Conservation (phyloP, 2,329 filamentous ascomycete genomes). For the Sporothrix variecibatus region DNA sequence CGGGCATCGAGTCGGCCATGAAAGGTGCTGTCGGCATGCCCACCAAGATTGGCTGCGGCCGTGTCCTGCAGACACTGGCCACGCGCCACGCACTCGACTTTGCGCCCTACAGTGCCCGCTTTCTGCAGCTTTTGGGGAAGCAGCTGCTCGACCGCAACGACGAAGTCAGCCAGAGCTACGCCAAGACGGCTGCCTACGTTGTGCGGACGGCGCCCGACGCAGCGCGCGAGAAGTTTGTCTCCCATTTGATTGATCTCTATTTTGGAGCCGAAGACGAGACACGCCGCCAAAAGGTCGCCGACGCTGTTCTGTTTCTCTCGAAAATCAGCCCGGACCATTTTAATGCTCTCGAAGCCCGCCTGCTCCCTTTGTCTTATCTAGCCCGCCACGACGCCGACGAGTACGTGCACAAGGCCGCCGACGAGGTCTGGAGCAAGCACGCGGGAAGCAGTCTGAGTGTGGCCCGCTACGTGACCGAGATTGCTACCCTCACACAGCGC, state of each 20-base stretch:
- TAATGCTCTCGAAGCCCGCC: conserved; percentile 68
- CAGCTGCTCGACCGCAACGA: conserved; percentile 84
- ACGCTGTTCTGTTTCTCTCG: conserved; percentile 79
- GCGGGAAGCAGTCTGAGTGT: conserved; percentile 83
- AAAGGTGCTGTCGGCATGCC: conserved; percentile 87
- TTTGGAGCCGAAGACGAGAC: conserved; percentile 78
- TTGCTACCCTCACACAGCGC: conserved; percentile 65
- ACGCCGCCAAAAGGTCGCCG: conserved; percentile 73
- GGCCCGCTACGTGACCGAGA: conserved; percentile 81
- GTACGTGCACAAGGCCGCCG: conserved; percentile 76
- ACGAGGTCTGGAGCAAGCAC: conserved; percentile 86
- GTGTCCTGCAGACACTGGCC: conserved; percentile 80
- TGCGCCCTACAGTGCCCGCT: conserved; percentile 70
- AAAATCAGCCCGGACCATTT: conserved; percentile 91
- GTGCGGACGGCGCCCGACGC: conserved; percentile 60
- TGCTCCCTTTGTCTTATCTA: conserved; percentile 86
- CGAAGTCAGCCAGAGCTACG: conserved; percentile 87
- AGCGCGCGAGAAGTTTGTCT: conserved; percentile 53
- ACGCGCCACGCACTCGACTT: conserved; percentile 77
- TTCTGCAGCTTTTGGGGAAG: conserved; percentile 77
- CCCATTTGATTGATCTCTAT: conserved; percentile 67
- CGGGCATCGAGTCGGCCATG: conserved; percentile 74
- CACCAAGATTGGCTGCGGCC: conserved; percentile 87
- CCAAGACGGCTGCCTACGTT: conserved; percentile 82
- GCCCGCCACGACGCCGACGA: conserved; percentile 83